Conservation (phyloP, 2,329 filamentous ascomycete species). For the Apiospora sp. region DNA sequence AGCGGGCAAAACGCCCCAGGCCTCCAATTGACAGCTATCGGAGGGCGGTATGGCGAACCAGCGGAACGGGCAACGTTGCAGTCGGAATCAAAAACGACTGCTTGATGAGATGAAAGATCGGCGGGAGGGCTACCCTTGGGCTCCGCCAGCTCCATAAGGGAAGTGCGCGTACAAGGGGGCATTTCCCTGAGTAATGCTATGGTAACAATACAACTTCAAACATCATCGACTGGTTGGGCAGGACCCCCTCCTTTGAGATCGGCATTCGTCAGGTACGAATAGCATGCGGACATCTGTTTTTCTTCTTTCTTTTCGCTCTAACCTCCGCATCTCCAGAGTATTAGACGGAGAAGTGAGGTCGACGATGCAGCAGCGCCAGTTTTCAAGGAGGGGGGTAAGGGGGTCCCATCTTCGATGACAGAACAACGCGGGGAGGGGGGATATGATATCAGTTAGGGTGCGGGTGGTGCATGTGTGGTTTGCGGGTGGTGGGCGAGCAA, state of each 20-base stretch:
- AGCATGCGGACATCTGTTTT: not conserved
- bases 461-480: too few species aligned
- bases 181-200: not conserved
- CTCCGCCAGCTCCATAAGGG: conserved; percentile 1
- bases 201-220: not conserved
- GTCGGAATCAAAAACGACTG: not conserved
- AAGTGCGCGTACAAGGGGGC: conserved; percentile 16
- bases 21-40: too few species aligned
- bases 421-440: not conserved
- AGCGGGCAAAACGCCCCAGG: too few species aligned
- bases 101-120: conserved; percentile 15
- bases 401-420: not conserved
- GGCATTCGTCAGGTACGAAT: conserved; percentile 13
- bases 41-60: not conserved
- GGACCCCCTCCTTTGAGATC: not conserved
- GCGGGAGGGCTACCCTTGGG: conserved; percentile 3
- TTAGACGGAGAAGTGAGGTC: not conserved
- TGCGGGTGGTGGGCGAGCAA: too few species aligned
- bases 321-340: conserved; percentile 1
- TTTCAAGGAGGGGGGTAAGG: not conserved
- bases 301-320: not conserved
- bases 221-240: not conserved
- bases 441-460: not conserved
- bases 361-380: not conserved
- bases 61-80: not conserved